Conservation (phyloP, 1,284 basidiomycete genomes). For the Puccinia horiana region DNA sequence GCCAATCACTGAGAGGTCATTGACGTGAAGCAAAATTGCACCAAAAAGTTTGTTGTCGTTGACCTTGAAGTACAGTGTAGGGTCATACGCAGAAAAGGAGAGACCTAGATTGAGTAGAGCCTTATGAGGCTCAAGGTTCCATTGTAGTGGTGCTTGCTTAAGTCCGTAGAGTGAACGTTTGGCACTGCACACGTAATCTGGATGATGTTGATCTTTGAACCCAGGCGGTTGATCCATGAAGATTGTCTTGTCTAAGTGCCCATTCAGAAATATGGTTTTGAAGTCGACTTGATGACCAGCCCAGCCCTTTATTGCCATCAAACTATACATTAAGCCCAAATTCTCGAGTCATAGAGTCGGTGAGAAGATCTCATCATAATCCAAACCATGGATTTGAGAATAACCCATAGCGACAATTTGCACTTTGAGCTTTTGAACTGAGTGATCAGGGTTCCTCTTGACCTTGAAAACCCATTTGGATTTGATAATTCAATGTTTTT, state of each 20-base stretch:
- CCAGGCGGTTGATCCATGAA: constrained; percentile 4
- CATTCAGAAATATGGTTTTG: too few relatives aligned
- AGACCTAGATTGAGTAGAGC: background rate
- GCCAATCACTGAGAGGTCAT: too few relatives aligned
- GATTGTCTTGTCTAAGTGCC: background rate
- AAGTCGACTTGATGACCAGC: background rate
- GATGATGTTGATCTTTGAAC: background rate
- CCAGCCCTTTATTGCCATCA: background rate
- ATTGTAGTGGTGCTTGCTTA: background rate
- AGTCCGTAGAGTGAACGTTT: background rate
- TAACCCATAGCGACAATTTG: too few relatives aligned
- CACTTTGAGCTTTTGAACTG: too few relatives aligned
- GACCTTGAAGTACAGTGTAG: constrained; percentile 24
- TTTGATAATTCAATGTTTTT: background rate
- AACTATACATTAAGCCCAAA: background rate
- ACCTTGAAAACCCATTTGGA: constrained; percentile 26
- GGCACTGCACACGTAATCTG: too few relatives aligned
- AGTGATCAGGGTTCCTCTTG: background rate
- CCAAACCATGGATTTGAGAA: too few relatives aligned
- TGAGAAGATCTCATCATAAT: background rate
- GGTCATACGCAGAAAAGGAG: background rate
- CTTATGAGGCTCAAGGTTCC: background rate
- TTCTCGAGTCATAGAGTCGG: background rate
- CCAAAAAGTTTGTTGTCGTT: too few relatives aligned
- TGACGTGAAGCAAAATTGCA: too few relatives aligned